These are phyloP conservation scores for Rhynchosporium agropyri DNA, from an alignment of 2,329 filamentous ascomycete species.

Conservation along the genomic window DNA sequence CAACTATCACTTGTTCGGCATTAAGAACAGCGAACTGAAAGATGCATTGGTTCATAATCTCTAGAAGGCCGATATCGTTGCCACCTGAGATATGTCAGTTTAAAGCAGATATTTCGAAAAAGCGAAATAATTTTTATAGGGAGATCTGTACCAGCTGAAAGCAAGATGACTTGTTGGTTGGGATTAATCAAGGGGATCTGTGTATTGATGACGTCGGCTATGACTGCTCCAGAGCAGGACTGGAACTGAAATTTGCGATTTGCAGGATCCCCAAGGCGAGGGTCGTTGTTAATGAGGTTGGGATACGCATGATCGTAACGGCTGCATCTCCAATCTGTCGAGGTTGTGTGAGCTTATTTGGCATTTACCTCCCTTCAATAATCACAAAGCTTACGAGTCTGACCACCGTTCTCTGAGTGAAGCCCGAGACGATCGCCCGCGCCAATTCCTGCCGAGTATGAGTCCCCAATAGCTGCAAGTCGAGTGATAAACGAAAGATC, in stretches of 20 bases:
- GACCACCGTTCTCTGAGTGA: neutral
- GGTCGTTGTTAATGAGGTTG: neutral
- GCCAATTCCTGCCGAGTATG: conserved; percentile 1
- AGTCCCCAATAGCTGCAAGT: neutral
- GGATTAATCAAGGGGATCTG: conserved; percentile 6
- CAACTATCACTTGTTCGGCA: neutral
- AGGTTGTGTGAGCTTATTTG: neutral
- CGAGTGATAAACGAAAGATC: conserved; percentile 5
- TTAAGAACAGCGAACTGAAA: conserved; percentile 13
- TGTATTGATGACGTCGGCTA: neutral
- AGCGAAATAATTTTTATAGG: neutral
- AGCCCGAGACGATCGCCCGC: neutral
- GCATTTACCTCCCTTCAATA: neutral
- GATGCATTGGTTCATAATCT: conserved; percentile 11
- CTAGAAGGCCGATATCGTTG: conserved; percentile 11
- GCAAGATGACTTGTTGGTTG: conserved; percentile 15
- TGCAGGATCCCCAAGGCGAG: neutral
- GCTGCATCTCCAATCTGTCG: neutral
- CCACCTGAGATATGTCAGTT: conserved; percentile 4
- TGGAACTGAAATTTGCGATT: conserved; percentile 5
- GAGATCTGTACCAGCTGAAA: conserved; percentile 6
- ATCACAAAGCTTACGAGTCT: neutral
- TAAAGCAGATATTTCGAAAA: no score
- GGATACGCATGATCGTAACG: conserved; percentile 13
- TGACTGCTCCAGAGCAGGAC: conserved; percentile 5